phyloP scores from a whole-genome alignment of 108 stramenopile species.

The Cyclotella sp. region DNA sequence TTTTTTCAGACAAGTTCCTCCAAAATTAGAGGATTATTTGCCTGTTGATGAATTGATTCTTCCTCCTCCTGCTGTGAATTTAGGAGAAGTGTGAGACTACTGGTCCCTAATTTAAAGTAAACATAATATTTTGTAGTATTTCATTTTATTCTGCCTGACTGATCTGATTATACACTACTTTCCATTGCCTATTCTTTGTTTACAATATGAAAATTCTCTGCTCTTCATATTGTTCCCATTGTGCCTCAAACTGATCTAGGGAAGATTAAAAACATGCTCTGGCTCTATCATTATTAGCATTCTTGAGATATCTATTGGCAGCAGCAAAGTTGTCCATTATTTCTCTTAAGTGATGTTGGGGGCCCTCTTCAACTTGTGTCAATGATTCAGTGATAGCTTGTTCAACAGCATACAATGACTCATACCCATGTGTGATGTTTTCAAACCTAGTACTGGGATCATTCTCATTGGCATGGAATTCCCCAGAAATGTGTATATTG shows the following conservation, averaged over 20 bases:
- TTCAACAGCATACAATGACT: background rate
- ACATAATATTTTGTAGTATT: background rate
- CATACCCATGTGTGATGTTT: background rate
- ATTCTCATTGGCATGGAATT: background rate
- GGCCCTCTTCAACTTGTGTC: background rate
- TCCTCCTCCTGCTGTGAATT: background rate
- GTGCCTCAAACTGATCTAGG: too few relatives aligned
- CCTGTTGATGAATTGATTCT: background rate
- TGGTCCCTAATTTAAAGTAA: background rate
- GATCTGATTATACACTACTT: too few relatives aligned
- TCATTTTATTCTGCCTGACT: too few relatives aligned
- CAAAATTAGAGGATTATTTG: background rate
- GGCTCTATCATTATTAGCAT: too few relatives aligned
- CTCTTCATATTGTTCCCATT: too few relatives aligned
- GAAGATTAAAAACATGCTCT: too few relatives aligned
- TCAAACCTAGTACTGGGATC: background rate
- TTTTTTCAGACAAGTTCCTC: background rate
- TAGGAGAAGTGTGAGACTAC: background rate
- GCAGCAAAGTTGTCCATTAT: too few relatives aligned
- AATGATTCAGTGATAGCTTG: background rate
- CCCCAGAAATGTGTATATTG: background rate
- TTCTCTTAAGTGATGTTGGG: background rate
- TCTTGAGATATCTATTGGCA: too few relatives aligned
- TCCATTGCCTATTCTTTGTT: too few relatives aligned
- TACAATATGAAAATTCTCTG: too few relatives aligned